Percentiles rank a stretch among this genome's conserved stretches.
phyloP scores from a whole-genome alignment of 1,284 basidiomycete genomes.

The Lentinula novae-zelandiae region DNA sequence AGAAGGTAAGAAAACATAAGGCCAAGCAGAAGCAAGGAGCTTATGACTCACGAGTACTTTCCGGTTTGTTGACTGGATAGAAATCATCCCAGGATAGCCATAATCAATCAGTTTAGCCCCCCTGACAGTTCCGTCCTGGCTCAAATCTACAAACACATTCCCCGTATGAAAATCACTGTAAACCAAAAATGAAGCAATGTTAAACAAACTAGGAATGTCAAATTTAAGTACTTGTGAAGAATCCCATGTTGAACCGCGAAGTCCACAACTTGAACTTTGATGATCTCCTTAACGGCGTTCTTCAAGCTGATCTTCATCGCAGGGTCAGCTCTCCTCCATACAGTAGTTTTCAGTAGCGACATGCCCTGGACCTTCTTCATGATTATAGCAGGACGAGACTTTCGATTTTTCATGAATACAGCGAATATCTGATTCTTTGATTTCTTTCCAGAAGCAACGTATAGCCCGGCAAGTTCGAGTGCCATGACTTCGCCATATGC shows the following conservation, averaged over 20 bases:
- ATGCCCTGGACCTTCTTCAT: not conserved
- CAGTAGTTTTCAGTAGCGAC: not conserved
- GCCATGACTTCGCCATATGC: too few species aligned
- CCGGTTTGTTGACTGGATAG: not conserved
- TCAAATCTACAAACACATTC: not conserved
- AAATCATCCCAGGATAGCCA: not conserved
- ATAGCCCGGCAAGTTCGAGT: too few species aligned
- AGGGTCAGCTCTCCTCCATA: not conserved
- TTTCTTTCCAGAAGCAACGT: too few species aligned
- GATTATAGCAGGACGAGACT: not conserved
- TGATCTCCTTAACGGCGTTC: not conserved
- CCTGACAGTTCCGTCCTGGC: not conserved
- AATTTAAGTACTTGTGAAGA: not conserved
- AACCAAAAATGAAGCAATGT: not conserved
- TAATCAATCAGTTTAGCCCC: not conserved
- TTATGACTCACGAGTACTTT: not conserved
- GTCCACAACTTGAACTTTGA: not conserved
- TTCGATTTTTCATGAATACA: not conserved
- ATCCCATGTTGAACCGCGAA: not conserved
- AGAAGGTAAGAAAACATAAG: too few species aligned
- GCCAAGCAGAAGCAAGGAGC: too few species aligned
- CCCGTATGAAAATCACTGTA: not conserved
- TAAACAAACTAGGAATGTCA: not conserved
- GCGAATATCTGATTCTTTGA: too few species aligned
- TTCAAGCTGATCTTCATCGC: not conserved